A percentile compares a stretch with the other conserved stretches of the same genome.
Evolutionary conservation across 2,329 filamentous ascomycete genomes (phyloP).

Genomic region (Colletotrichum sp.): DNA sequence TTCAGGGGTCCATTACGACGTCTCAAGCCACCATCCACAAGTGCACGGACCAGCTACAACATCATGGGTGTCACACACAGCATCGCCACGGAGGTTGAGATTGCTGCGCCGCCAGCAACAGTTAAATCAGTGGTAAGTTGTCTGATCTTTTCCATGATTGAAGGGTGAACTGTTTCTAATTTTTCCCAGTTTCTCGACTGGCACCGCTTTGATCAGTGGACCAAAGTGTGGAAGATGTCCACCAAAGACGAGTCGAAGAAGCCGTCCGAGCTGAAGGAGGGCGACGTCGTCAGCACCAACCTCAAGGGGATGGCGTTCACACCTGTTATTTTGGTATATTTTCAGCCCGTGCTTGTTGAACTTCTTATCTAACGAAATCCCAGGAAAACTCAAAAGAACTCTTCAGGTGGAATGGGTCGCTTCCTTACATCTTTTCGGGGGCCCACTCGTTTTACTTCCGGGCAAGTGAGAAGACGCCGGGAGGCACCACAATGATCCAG

Average conservation of each 20-base stretch:
- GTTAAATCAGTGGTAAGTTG: not conserved
- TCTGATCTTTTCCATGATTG: no score
- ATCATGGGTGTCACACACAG: not conserved
- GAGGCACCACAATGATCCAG: not conserved
- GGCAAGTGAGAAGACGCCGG: not conserved
- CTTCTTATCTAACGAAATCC: no score
- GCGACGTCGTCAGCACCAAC: not conserved
- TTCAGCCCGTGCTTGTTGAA: no score
- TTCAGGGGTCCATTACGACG: fast-evolving
- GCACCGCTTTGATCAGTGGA: not conserved
- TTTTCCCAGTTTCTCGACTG: not conserved
- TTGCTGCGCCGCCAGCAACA: not conserved
- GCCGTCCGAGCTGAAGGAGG: not conserved
- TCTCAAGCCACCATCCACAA: not conserved
- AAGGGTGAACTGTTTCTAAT: no score
- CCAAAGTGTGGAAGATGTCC: not conserved
- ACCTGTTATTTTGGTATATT: not conserved
- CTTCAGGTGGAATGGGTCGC: not conserved
- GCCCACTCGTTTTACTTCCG: not conserved
- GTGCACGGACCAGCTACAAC: not conserved
- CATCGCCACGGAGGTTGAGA: not conserved
- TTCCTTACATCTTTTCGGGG: not conserved
- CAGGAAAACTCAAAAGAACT: not conserved
- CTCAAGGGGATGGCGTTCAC: not conserved
- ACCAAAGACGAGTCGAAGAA: not conserved